These are phyloP conservation scores for Gnaphalium uliginosum DNA, from an alignment of 129 eudicot species.

Conservation along the genomic window DNA sequence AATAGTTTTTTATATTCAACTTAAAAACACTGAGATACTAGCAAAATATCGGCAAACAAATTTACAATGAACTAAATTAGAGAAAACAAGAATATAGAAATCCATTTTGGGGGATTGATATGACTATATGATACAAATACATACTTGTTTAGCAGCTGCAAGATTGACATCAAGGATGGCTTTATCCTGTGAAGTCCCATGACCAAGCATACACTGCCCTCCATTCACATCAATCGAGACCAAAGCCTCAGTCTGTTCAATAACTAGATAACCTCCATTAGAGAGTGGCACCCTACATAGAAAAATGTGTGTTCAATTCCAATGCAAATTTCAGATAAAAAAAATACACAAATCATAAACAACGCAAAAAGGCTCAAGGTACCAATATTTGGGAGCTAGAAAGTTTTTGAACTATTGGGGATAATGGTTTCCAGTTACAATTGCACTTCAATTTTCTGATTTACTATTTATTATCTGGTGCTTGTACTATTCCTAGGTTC, in stretches of 20 bases:
- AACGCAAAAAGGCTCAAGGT: background rate
- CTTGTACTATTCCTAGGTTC: constrained; percentile 2
- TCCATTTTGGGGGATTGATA: constrained; percentile 7
- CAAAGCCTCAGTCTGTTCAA: constrained; percentile 97
- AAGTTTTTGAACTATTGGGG: background rate
- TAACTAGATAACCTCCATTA: constrained; percentile 95
- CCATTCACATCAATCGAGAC: constrained; percentile 98
- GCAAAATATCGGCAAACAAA: too few species aligned
- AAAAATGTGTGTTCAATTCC: constrained; percentile 1
- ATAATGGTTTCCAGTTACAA: background rate
- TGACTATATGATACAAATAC: constrained; percentile 1
- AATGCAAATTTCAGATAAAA: background rate
- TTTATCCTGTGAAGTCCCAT: constrained; percentile 90
- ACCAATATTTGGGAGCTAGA: background rate
- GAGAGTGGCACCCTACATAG: constrained; percentile 73
- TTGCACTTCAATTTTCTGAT: background rate
- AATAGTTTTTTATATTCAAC: background rate
- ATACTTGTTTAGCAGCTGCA: constrained; percentile 97
- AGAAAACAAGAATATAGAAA: background rate
- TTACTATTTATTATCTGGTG: background rate
- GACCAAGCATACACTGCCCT: constrained; percentile 95
- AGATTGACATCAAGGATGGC: constrained; percentile 98
- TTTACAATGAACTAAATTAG: constrained; percentile 8
- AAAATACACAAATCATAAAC: constrained; percentile 1
- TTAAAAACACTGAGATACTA: too few species aligned